Evolutionary conservation across 2,329 filamentous ascomycete genomes (phyloP).

Genomic region (Ascosphaera pollenicola): DNA sequence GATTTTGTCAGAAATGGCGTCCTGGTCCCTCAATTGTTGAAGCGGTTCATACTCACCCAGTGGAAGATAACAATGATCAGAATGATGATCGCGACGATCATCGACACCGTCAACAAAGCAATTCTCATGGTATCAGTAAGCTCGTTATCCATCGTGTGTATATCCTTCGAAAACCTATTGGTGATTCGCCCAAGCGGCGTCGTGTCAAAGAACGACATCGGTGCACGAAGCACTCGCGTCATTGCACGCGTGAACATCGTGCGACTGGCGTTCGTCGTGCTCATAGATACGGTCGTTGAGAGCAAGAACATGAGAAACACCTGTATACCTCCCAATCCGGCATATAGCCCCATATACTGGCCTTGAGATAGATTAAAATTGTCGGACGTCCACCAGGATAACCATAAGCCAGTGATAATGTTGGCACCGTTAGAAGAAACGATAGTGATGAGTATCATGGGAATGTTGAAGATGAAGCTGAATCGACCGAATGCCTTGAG

Average conservation of each 20-base stretch:
- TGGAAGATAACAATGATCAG: constrained; percentile 69
- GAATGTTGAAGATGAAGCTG: constrained; percentile 39
- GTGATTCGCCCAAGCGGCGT: constrained; percentile 91
- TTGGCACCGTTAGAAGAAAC: constrained; percentile 60
- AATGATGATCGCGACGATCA: constrained; percentile 56
- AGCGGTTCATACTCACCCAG: constrained; percentile 60
- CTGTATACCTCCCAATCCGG: constrained; percentile 48
- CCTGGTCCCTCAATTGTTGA: too few relatives aligned
- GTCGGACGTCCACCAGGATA: constrained; percentile 79
- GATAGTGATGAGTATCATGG: constrained; percentile 40
- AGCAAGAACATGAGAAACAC: constrained; percentile 60
- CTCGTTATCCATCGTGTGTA: constrained; percentile 79
- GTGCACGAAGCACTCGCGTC: constrained; percentile 78
- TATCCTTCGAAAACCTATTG: constrained; percentile 71
- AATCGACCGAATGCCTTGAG: constrained; percentile 56
- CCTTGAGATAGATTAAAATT: constrained; percentile 45
- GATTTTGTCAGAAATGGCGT: too few relatives aligned
- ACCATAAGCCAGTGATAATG: constrained; percentile 73
- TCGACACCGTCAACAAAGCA: constrained; percentile 66
- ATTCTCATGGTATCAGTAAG: constrained; percentile 57
- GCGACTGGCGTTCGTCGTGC: constrained; percentile 64
- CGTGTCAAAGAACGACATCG: constrained; percentile 98
- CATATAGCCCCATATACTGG: constrained; percentile 48
- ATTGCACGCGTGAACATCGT: constrained; percentile 64
- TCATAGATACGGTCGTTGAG: constrained; percentile 53